Evolutionary conservation across 2,329 filamentous ascomycete species (phyloP).

Genomic region (Nothopassalora personata): DNA sequence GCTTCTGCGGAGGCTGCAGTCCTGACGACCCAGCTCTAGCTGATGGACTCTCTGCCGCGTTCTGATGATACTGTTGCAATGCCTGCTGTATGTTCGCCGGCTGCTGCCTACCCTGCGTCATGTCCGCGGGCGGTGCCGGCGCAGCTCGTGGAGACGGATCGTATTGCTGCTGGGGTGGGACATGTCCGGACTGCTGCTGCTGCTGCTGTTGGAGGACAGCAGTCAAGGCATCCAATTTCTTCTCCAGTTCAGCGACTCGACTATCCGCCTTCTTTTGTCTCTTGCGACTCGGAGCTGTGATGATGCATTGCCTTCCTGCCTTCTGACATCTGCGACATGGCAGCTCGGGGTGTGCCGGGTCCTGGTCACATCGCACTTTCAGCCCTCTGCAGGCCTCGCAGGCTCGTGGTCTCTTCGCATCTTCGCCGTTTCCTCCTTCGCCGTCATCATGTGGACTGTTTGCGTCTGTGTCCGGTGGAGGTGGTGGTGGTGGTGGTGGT

Average conservation of each 20-base stretch:
- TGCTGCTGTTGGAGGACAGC: conserved; percentile 64
- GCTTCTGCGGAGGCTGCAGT: conserved; percentile 24
- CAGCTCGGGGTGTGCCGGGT: conserved; percentile 56
- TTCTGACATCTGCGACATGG: conserved; percentile 66
- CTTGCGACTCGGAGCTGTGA: conserved; percentile 70
- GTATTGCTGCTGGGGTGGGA: conserved; percentile 9
- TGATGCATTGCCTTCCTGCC: conserved; percentile 68
- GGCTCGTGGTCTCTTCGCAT: conserved; percentile 43
- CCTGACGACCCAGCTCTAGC: conserved; percentile 2
- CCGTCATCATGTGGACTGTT: conserved; percentile 12
- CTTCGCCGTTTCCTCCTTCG: conserved; percentile 22
- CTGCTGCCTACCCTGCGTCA: conserved; percentile 11
- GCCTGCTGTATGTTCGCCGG: conserved; percentile 7
- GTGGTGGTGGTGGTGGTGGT: conserved; percentile 13
- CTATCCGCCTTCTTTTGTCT: conserved; percentile 89
- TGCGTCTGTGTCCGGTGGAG: conserved; percentile 15
- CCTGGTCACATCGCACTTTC: conserved; percentile 75
- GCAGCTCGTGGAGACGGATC: conserved; percentile 6
- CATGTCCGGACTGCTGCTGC: conserved; percentile 20
- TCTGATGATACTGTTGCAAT: conserved; percentile 8
- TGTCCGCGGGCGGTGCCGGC: conserved; percentile 15
- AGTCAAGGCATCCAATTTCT: conserved; percentile 84
- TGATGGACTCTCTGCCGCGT: not conserved
- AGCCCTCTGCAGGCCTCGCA: conserved; percentile 46
- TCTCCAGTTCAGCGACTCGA: conserved; percentile 82